Evolutionary conservation across 805 yeast genomes (phyloP), one percentile per base, ranked within the genome.

Genomic region (Wickerhamomyces rabaulensis): DNA sequence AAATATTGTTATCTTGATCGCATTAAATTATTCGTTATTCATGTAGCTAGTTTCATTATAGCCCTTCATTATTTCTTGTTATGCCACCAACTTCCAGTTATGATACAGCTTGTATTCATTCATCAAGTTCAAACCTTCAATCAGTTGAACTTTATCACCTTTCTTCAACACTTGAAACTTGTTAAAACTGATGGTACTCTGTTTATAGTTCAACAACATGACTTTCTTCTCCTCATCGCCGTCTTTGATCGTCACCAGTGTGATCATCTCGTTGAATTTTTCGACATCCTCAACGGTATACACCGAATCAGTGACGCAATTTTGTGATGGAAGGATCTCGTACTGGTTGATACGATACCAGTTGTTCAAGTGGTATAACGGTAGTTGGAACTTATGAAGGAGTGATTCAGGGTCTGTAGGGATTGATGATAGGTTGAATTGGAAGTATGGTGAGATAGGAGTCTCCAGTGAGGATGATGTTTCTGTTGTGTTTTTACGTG

Each of bases 291-390:
- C 4, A 3, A 57, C 42, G 5, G 31, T 39, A 23, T 35, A 48
- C 10, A 50, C 31, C 1, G 43, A 31, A 2, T 38, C 35, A 6
- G 27, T 36, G 20, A 16, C 16, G 7, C 38, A 21, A n/a, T 39
- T 44, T 26, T 20, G 33, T 2, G 41, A 19, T 26, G 49, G 31
- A 1, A 50, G 16, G 31, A 43, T 52, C 1, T 17, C 39, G 19
- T 49, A 39, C n/a, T 52, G 53, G 20, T 48, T 48, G 13, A 55
- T 51, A 19, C 46, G 50, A 36, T 54, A 55, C 62, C 60, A 56
- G 37, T 52, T 52, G 31, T 52, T 57, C 9, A 59, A 41, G 9
- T 49, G 45, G 4, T 51, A 42, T 2, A 59, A 19, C 3, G 61
- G 60, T 13, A 48, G 26, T 15, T 57, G 54, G 6, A 41, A 40